phyloP scores from a whole-genome alignment of 129 eudicot genomes.

The sunflower (Helianthus annuus) region DNA sequence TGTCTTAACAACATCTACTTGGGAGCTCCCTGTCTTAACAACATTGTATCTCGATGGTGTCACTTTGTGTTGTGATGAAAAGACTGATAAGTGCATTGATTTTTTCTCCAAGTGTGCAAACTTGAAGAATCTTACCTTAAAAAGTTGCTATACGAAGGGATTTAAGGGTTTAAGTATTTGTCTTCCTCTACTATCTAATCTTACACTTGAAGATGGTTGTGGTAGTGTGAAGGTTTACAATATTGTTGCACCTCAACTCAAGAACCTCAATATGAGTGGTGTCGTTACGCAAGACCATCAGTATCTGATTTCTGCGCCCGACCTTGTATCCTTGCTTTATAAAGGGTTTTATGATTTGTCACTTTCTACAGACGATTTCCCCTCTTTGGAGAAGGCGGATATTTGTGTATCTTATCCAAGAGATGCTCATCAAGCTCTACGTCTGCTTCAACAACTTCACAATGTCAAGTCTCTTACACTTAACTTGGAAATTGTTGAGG shows the following conservation, averaged over 20 bases:
- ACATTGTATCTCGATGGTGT: neutral
- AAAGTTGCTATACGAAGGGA: neutral
- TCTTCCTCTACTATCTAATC: neutral
- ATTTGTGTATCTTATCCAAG: neutral
- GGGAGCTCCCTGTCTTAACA: constrained; percentile 14
- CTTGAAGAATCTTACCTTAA: constrained; percentile 24
- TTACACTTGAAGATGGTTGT: neutral
- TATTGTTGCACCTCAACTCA: constrained; percentile 11
- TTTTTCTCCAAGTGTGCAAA: constrained; percentile 6
- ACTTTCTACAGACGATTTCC: neutral
- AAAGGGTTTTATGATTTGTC: neutral
- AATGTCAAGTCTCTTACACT: no score
- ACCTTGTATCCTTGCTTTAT: constrained; percentile 2
- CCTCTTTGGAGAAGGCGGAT: constrained; percentile 16
- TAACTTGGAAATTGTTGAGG: no score
- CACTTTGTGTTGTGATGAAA: neutral
- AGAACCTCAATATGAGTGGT: constrained; percentile 9
- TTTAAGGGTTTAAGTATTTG: neutral
- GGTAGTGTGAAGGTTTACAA: no score
- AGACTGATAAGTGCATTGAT: neutral
- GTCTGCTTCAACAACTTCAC: no score
- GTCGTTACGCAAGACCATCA: no score
- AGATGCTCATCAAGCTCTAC: no score
- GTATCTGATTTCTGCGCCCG: constrained; percentile 14
- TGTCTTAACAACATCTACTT: neutral